Evolutionary conservation across 1,284 basidiomycete genomes (phyloP).

Genomic region (Cutaneotrichosporon sp.): DNA sequence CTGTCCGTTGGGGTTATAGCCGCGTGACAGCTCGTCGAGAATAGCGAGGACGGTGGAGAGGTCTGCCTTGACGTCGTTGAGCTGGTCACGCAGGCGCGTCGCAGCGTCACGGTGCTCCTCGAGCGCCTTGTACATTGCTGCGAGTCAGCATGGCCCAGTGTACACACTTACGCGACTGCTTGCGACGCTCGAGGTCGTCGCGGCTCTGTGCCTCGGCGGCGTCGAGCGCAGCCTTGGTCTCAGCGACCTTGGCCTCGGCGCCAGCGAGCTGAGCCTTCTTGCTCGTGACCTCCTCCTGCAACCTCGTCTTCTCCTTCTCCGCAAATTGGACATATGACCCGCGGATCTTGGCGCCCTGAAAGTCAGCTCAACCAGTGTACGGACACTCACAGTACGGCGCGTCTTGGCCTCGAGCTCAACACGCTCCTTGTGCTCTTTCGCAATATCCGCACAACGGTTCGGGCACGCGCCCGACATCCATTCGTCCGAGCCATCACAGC

Average conservation of each 20-base stretch:
- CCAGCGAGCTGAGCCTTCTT: slow-evolving; percentile 59
- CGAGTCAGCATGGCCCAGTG: background rate
- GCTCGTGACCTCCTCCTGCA: slow-evolving; percentile 59
- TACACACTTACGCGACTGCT: slow-evolving; percentile 68
- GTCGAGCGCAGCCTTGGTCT: slow-evolving; percentile 34
- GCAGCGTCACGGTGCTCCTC: slow-evolving; percentile 68
- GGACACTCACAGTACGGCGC: slow-evolving; percentile 63
- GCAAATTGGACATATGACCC: slow-evolving; percentile 80
- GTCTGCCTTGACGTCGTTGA: slow-evolving; percentile 46
- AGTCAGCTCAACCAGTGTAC: background rate
- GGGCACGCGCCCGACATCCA: slow-evolving; percentile 62
- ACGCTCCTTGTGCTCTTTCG: slow-evolving; percentile 62
- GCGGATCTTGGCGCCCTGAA: slow-evolving; percentile 82
- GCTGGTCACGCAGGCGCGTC: slow-evolving; percentile 65
- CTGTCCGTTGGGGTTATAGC: slow-evolving; percentile 93
- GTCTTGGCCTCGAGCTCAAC: slow-evolving; percentile 67
- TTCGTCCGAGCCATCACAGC: slow-evolving; percentile 98
- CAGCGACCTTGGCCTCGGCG: slow-evolving; percentile 54
- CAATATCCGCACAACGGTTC: slow-evolving; percentile 71
- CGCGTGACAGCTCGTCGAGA: slow-evolving; percentile 69
- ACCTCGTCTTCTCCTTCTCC: slow-evolving; percentile 73
- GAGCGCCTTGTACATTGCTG: slow-evolving; percentile 75
- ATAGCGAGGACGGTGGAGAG: slow-evolving; percentile 53
- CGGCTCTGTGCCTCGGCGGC: slow-evolving; percentile 32
- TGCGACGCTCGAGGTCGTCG: slow-evolving; percentile 64